phyloP scores from a whole-genome alignment of 768 basidiomycete species.

The Daedaleopsis sinensis region DNA sequence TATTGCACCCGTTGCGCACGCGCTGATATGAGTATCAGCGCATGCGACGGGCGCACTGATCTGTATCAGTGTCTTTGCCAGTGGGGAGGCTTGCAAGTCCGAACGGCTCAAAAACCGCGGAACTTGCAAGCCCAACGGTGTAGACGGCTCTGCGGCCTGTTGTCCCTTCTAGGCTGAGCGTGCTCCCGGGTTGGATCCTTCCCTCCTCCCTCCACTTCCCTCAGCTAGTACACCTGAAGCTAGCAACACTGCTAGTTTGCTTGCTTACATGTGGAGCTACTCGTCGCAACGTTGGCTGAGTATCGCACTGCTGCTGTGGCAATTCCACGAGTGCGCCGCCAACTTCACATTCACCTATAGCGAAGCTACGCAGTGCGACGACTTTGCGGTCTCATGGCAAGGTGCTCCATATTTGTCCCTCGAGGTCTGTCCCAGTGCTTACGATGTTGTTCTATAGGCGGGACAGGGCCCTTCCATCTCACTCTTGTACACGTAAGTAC shows the following conservation, averaged over 20 bases:
- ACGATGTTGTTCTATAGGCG: constrained; percentile 45
- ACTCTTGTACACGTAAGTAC: constrained; percentile 53
- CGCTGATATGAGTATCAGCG: no score
- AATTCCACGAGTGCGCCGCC: constrained; percentile 23
- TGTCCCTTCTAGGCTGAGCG: no score
- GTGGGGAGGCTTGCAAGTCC: no score
- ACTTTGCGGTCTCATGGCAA: constrained; percentile 62
- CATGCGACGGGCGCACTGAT: no score
- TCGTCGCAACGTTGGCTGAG: constrained; percentile 20
- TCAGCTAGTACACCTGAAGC: no score
- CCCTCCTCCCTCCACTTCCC: no score
- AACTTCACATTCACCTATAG: constrained; percentile 55
- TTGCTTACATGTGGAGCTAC: constrained; percentile 23
- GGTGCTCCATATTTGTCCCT: constrained; percentile 43
- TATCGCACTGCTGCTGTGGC: constrained; percentile 23
- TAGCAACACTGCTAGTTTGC: background rate
- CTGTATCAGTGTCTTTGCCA: no score
- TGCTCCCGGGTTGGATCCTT: no score
- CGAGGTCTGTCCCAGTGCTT: background rate
- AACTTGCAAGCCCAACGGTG: no score
- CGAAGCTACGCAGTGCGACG: constrained; percentile 60
- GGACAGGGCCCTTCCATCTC: constrained; percentile 53
- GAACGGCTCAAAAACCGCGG: no score
- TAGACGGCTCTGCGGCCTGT: no score
- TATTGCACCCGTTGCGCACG: no score